phyloP scores from a whole-genome alignment of 202 grass and related monocot species.

The Miscanthus sacchariflorus region DNA sequence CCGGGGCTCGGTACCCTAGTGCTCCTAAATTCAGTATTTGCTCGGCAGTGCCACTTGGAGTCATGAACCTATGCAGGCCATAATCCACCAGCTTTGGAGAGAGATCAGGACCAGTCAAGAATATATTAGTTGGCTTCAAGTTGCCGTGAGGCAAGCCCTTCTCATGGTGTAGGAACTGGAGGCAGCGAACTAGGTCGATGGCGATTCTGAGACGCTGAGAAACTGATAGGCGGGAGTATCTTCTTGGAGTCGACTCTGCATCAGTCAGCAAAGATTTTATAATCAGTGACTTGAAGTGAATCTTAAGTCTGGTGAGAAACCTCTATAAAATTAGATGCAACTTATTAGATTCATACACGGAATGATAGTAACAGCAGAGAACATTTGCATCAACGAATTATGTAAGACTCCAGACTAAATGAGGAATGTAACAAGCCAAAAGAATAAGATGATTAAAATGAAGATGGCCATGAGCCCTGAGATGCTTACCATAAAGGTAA shows the following conservation, averaged over 20 bases:
- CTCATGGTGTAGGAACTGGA: conserved; percentile 83
- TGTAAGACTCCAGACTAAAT: background rate
- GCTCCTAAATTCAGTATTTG: conserved; percentile 95
- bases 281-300: conserved; percentile 42
- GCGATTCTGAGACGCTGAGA: conserved; percentile 83
- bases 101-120: conserved; percentile 90
- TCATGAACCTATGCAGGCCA: conserved; percentile 84
- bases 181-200: conserved; percentile 71
- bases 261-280: background rate
- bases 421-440: background rate
- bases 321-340: background rate
- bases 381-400: background rate
- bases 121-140: conserved; percentile 96
- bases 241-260: conserved; percentile 96
- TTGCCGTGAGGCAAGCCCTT: conserved; percentile 91
- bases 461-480: conserved; percentile 34
- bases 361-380: background rate
- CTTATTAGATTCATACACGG: background rate
- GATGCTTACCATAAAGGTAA: conserved; percentile 93
- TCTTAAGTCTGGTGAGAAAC: background rate
- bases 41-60: conserved; percentile 67
- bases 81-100: conserved; percentile 88
- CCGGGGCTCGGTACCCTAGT: conserved; percentile 89
- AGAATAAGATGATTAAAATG: conserved; percentile 10
- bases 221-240: conserved; percentile 90